Evolutionary conservation across 306 rosid species (phyloP).

Genomic region (Sphenostylis stenocarpa): DNA sequence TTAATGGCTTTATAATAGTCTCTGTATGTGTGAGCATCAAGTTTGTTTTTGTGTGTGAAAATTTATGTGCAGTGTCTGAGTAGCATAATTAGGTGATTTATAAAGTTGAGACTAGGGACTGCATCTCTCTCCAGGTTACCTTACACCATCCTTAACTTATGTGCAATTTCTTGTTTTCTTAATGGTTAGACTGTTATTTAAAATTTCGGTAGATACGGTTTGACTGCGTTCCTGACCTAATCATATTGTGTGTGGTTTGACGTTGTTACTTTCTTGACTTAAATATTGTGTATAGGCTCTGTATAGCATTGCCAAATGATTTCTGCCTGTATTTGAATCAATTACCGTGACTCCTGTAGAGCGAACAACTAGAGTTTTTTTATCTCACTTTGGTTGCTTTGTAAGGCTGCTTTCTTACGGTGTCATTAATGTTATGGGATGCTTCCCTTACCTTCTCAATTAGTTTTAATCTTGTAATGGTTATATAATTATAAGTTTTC

Average conservation of each 20-base stretch:
- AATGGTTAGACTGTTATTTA: background rate
- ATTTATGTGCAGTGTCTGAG: background rate
- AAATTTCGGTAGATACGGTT: background rate
- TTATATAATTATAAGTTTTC: background rate
- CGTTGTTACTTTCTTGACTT: background rate
- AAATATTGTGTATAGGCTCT: background rate
- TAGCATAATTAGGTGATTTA: background rate
- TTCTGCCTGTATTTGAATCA: slow-evolving; percentile 28
- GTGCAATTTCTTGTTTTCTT: background rate
- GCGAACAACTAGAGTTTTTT: slow-evolving; percentile 58
- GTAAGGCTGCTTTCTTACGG: background rate
- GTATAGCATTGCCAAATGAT: slow-evolving; percentile 17
- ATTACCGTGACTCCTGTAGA: slow-evolving; percentile 45
- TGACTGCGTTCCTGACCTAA: background rate
- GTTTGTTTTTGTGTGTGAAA: background rate
- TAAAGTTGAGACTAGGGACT: background rate
- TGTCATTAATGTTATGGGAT: background rate
- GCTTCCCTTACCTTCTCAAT: background rate
- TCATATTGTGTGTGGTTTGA: background rate
- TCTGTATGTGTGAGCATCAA: slow-evolving; percentile 5
- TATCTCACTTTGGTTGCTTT: background rate
- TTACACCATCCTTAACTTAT: background rate
- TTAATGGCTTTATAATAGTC: slow-evolving; percentile 36
- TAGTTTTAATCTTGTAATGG: background rate
- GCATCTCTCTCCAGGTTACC: background rate